These are phyloP conservation scores for Capsicum chinense DNA, from an alignment of 257 asterid species.

Conservation along the genomic window DNA sequence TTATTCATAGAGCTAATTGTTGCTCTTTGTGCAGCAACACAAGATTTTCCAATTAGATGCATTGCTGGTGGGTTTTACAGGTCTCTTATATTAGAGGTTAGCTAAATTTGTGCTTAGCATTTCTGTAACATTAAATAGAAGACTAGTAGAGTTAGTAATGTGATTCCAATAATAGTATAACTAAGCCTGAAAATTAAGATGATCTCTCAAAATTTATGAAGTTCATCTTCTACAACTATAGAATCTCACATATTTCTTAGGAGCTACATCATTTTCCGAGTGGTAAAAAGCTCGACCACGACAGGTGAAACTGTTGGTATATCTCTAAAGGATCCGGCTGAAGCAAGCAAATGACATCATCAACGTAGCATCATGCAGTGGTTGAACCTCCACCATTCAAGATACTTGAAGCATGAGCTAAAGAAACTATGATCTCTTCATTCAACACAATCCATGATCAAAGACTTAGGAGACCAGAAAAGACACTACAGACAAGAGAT, in stretches of 20 bases:
- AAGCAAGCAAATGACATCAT: neutral
- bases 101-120: neutral
- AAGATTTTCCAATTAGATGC: neutral
- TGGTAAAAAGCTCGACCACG: neutral
- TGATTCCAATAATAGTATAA: neutral
- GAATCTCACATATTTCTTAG: neutral
- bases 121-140: neutral
- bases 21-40: neutral
- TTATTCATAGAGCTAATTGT: neutral
- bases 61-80: neutral
- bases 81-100: neutral
- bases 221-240: neutral
- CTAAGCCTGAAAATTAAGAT: neutral
- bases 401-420: neutral
- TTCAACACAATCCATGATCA: neutral
- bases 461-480: neutral
- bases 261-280: slow-evolving; percentile 10
- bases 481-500: neutral
- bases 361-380: neutral
- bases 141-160: neutral
- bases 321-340: neutral
- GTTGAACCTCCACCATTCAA: neutral
- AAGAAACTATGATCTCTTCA: neutral
- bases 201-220: neutral
- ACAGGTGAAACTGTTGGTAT: neutral